These are phyloP conservation scores for Elasticomyces elasticus DNA, from an alignment of 495 filamentous ascomycete species.

Conservation along the genomic window DNA sequence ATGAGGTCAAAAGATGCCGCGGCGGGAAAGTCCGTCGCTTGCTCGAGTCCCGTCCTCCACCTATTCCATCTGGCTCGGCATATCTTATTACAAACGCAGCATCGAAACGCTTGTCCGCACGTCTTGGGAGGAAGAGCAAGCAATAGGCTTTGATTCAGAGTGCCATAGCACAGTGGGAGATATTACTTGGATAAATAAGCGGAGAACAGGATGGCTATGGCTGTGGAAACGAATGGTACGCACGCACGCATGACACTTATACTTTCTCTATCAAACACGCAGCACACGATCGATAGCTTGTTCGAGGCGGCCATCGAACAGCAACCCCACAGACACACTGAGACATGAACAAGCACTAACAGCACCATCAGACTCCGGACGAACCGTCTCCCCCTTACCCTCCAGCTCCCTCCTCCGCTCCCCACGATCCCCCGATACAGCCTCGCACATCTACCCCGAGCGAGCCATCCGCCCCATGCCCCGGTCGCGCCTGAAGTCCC, in stretches of 20 bases:
- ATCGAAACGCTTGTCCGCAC: not conserved
- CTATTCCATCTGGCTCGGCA: too few relatives aligned
- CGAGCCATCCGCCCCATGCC: conserved; percentile 90
- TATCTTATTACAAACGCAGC: too few relatives aligned
- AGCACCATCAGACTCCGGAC: not conserved
- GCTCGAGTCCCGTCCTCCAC: too few relatives aligned
- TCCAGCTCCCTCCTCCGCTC: conserved; percentile 3
- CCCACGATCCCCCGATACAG: conserved; percentile 43
- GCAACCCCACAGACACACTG: too few relatives aligned
- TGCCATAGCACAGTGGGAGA: not conserved
- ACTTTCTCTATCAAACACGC: not conserved
- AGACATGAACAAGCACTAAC: not conserved
- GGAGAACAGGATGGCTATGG: not conserved
- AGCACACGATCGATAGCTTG: too few relatives aligned
- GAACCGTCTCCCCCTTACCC: not conserved
- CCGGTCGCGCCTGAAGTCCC: conserved; percentile 72
- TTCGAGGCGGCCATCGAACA: too few relatives aligned
- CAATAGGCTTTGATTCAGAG: not conserved
- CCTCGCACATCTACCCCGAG: conserved; percentile 69
- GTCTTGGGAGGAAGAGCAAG: too few relatives aligned
- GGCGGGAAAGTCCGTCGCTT: too few relatives aligned
- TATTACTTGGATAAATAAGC: not conserved
- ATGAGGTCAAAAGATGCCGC: too few relatives aligned
- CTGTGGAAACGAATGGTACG: not conserved
- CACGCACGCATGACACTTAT: not conserved